A percentile compares a stretch with the other conserved stretches of the same genome.
phyloP scores from a whole-genome alignment of 352 stramenopile genomes.

The Globisporangium viniferum region DNA sequence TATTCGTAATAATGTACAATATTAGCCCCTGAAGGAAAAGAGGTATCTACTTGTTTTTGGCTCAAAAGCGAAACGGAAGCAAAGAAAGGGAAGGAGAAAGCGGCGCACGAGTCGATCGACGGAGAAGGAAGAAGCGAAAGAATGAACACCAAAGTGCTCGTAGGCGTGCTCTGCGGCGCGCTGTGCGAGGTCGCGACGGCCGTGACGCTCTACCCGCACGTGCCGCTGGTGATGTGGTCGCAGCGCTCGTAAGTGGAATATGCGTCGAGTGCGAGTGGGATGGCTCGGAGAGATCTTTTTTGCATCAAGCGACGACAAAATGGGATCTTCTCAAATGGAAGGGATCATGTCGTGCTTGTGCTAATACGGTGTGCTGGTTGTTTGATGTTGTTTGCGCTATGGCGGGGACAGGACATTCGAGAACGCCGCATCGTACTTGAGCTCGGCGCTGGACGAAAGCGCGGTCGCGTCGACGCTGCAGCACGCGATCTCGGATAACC shows the following conservation, averaged over 20 bases:
- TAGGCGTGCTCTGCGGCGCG: constrained; percentile 16
- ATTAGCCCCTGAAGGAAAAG: neutral
- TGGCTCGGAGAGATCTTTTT: constrained; percentile 1
- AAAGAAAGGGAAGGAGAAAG: constrained; percentile 19
- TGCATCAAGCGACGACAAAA: neutral
- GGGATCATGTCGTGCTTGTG: neutral
- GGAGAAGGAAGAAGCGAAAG: constrained; percentile 16
- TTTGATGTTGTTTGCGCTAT: neutral
- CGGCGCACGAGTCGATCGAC: neutral
- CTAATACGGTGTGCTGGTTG: neutral
- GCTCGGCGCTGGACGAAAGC: constrained; percentile 38
- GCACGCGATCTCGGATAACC: constrained; percentile 3
- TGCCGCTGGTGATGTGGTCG: constrained; percentile 69
- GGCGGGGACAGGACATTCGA: constrained; percentile 39
- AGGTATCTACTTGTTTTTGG: neutral
- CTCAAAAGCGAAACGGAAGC: constrained; percentile 16
- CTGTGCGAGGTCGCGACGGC: constrained; percentile 23
- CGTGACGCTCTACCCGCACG: constrained; percentile 39
- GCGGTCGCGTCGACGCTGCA: constrained; percentile 33
- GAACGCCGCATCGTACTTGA: constrained; percentile 41
- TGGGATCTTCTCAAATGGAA: neutral
- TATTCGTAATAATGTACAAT: no score
- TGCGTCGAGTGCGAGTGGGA: neutral
- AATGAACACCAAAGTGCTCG: constrained; percentile 26
- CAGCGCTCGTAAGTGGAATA: constrained; percentile 44